Base-by-base conservation (phyloP, 257 asterid genomes). In the Nicotiana knightiana region DNA sequence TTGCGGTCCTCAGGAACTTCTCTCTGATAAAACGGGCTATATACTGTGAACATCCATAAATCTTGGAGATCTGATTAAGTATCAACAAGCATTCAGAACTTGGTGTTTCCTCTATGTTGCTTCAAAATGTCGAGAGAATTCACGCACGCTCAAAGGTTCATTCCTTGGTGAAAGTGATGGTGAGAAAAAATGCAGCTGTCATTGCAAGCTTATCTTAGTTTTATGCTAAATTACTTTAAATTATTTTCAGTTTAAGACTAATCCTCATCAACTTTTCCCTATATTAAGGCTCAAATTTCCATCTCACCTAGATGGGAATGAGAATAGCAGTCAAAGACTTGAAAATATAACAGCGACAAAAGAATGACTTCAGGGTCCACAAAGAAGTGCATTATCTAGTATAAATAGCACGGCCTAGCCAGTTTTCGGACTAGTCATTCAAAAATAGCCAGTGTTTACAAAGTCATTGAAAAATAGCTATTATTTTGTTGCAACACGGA, bases 41-140 rank as follows among this genome's bases (percentile, higher is more conserved):
- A 93, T 85, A 43, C 96, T 89, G 83, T 92, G 86, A 64, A 94
- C 97, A 79, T 93, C 96, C 7, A 94, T 93, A 84, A 85, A 18
- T 94, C 96, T 57, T 84, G 86, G 62, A 83, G 70, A 68, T 76
- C 82, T 28, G 85, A 8, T 28, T 87, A 70, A 54, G 88, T 77
- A 76, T 89, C 93, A n/a, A 92, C 83, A 17, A 84, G 57, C 32
- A 84, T 24, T 0, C 93, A 88, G 30, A 93, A 92, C 61, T 87
- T 90, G 24, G 94, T 94, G 70, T 86, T 90, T 57, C 33, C 63
- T 79, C 82, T 28, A 28, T 37, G 26, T 79, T 66, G 82, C 53
- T 75, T 67, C 73, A 65, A 76, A 68, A 76, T 5, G 63, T 21
- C 7, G 26, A 57, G 63, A 33, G 70, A 53, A 82, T 81, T 66